Evolutionary conservation across 1,284 basidiomycete species (phyloP), one percentile per base, ranked within the genome.

Genomic region (Volvariella surrecta): DNA sequence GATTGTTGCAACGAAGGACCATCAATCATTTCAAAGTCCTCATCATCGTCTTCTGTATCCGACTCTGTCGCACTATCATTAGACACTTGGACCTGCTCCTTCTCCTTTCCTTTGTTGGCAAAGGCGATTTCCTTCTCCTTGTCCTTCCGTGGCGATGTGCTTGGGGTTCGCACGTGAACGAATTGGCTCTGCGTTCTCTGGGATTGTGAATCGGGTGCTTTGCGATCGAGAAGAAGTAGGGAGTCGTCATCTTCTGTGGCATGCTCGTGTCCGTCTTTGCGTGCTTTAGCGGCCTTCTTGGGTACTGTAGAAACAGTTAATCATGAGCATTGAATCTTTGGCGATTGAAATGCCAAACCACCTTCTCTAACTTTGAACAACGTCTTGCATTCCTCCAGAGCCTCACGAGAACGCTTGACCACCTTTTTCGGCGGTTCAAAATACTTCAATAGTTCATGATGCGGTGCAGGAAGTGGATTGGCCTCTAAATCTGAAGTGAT

Each of bases 361-460:
- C 85, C 77, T 73, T 82, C 68, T 62, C 82, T 86, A 45, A 94
- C 76, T 30, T 83, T 83, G 63, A 95, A 81, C 0, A 61, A 64
- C 11, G 64, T 59, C 58, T 78, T 82, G 55, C 82, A 82, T 21
- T 74, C 69, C 43, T 81, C 76, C 15, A 83, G 66, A 0, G 79
- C 65, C 1, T 68, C 61, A 30, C 66, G 63, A 0, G 82, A 72
- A 3, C 71, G 67, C 53, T 85, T 83, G 9, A 82, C 62, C 0
- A 86, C 76, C 32, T 71, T 71, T 24, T 65, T 69, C 0, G 93
- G 93, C 1, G 89, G 78, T 15, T 89, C 66, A 54, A 96, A 80
- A 61, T 88, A 97, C 54, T 88, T 90, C 21, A 76, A 64, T 4
- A 96, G 70, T 46, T 89, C 86, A 0, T 82, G 83, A 59, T 95